A percentile compares a stretch with the other conserved stretches of the same genome.
These are phyloP conservation scores for Candida chauliodis DNA, from an alignment of 805 yeast species.

Conservation along the genomic window DNA sequence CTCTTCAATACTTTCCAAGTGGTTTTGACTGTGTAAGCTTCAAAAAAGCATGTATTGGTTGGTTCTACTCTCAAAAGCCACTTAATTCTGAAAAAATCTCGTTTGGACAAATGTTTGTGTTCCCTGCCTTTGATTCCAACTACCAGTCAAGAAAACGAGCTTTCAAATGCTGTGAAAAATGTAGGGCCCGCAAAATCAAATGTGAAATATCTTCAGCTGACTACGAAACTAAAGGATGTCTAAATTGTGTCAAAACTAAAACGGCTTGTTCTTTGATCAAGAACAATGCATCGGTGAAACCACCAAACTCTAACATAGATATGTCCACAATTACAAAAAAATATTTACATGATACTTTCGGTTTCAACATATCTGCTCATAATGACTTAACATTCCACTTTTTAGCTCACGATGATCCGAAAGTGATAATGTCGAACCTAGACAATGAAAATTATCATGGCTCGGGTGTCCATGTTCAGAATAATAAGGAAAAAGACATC, in stretches of 20 bases:
- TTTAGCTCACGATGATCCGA: conserved; percentile 24
- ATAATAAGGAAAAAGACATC: conserved; percentile 14
- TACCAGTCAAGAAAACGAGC: conserved; percentile 32
- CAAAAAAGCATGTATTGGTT: too few relatives aligned
- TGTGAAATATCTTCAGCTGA: conserved; percentile 24
- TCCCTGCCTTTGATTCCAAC: conserved; percentile 33
- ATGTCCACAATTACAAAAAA: conserved; percentile 17
- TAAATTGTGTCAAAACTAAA: conserved; percentile 22
- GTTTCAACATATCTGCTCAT: conserved; percentile 22
- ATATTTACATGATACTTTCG: conserved; percentile 18
- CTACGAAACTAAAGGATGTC: conserved; percentile 26
- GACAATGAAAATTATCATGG: conserved; percentile 23
- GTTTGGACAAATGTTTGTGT: conserved; percentile 37
- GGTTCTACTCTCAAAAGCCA: too few relatives aligned
- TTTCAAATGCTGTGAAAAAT: conserved; percentile 30
- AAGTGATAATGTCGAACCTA: conserved; percentile 19
- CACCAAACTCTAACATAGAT: background rate
- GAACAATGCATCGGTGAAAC: background rate
- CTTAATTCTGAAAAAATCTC: too few relatives aligned
- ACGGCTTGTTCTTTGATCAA: conserved; percentile 17
- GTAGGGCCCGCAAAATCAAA: conserved; percentile 25
- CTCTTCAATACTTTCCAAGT: too few relatives aligned
- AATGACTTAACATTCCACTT: conserved; percentile 20
- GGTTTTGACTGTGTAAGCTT: too few relatives aligned
- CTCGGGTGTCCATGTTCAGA: conserved; percentile 20